Evolutionary conservation across 140 eudicot genomes (phyloP).

Genomic region (Oenanthe javanica): DNA sequence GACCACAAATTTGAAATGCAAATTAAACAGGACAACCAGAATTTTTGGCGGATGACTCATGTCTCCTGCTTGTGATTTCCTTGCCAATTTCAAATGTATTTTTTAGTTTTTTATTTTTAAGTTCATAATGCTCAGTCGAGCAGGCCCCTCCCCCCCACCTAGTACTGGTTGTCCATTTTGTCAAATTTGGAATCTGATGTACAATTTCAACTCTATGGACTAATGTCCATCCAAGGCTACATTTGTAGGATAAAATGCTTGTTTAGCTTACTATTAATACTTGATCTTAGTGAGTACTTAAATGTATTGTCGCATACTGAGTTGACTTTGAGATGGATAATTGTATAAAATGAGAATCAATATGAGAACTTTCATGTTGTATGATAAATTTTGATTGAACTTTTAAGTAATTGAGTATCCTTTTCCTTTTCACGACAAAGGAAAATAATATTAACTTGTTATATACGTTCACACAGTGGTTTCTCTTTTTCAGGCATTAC

Average conservation of each 20-base stretch:
- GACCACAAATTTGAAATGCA: neutral
- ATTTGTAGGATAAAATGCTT: neutral
- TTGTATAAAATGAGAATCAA: neutral
- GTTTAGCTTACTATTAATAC: neutral
- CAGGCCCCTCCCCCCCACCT: neutral
- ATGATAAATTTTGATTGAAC: neutral
- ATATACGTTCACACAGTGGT: neutral
- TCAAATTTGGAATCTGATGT: neutral
- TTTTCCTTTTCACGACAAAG: neutral
- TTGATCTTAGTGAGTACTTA: neutral
- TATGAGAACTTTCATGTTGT: neutral
- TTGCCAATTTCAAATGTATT: neutral
- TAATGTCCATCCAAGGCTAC: neutral
- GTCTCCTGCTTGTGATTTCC: neutral
- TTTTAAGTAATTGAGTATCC: neutral
- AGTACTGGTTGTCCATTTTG: neutral
- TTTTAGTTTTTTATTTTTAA: neutral
- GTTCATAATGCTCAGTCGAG: neutral
- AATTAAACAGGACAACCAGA: neutral
- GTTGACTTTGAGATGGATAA: neutral
- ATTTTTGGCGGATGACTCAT: neutral
- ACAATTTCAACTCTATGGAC: neutral
- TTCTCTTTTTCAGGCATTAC: slow-evolving; percentile 85
- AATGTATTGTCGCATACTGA: neutral
- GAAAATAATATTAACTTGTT: neutral